Evolutionary conservation across 2,329 filamentous ascomycete genomes (phyloP).

Genomic region (Colletotrichum sp.): DNA sequence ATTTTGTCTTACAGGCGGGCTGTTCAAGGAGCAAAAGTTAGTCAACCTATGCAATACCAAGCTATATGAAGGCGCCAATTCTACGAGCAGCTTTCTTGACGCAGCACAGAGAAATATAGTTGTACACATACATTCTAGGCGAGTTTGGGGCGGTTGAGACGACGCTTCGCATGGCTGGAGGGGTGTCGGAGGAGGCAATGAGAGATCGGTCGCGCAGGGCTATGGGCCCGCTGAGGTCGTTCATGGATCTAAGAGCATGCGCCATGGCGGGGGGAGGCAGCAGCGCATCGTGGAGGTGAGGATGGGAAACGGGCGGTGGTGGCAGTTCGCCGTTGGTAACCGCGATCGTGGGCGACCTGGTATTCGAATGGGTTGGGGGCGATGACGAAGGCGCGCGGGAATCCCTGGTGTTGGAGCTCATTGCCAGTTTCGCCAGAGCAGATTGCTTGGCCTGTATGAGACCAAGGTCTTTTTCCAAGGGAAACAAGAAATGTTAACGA

Average conservation of each 20-base stretch:
- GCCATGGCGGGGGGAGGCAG: constrained; percentile 39
- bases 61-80: background rate
- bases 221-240: constrained; percentile 40
- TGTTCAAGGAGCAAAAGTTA: constrained; percentile 39
- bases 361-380: constrained; percentile 34
- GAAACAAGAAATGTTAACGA: constrained; percentile 5
- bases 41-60: background rate
- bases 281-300: constrained; percentile 26
- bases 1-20: constrained; percentile 72
- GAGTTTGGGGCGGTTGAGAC: constrained; percentile 64
- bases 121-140: constrained; percentile 60
- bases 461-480: constrained; percentile 23
- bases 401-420: constrained; percentile 40
- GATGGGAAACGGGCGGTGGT: constrained; percentile 29
- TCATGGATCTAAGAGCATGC: constrained; percentile 45
- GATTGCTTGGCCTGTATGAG: constrained; percentile 43
- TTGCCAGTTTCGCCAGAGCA: constrained; percentile 48
- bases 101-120: background rate
- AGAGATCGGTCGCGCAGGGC: constrained; percentile 31
- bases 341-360: background rate
- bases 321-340: constrained; percentile 20
- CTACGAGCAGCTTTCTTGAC: constrained; percentile 9
- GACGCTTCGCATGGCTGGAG: constrained; percentile 61
- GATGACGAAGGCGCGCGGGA: constrained; percentile 15
- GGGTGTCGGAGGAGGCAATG: constrained; percentile 46